These are phyloP conservation scores for Cyberlindnera bimundalis DNA, from an alignment of 805 yeast genomes.

Conservation along the genomic window DNA sequence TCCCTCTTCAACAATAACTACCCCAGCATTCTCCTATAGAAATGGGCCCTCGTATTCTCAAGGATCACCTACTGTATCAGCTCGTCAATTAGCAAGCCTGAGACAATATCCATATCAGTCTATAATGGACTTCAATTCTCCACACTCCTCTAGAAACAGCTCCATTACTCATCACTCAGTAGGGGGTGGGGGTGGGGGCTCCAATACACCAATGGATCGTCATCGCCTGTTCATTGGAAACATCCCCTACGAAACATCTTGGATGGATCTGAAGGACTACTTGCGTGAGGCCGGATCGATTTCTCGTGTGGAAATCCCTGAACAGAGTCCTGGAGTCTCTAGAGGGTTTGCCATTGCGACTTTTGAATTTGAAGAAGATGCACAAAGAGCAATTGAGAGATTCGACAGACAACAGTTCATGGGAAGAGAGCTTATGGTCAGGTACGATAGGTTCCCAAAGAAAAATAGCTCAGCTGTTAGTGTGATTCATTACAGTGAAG, in stretches of 20 bases:
- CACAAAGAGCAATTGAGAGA: conserved; percentile 43
- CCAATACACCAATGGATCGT: conserved; percentile 29
- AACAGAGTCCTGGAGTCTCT: conserved; percentile 34
- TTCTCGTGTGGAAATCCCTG: conserved; percentile 36
- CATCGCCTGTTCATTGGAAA: conserved; percentile 52
- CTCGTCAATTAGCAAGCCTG: conserved; percentile 16
- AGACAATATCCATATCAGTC: conserved; percentile 26
- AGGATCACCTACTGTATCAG: conserved; percentile 18
- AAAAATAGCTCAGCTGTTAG: conserved; percentile 2
- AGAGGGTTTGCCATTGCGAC: conserved; percentile 68
- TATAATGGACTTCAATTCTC: conserved; percentile 19
- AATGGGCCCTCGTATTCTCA: conserved; percentile 1
- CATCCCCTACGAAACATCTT: conserved; percentile 45
- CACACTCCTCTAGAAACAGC: neutral
- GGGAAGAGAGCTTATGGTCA: conserved; percentile 57
- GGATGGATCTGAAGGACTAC: conserved; percentile 38
- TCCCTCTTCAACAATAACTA: neutral
- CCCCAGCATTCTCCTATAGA: conserved; percentile 3
- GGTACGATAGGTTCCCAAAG: conserved; percentile 53
- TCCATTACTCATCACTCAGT: neutral
- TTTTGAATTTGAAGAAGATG: conserved; percentile 43
- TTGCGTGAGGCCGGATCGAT: conserved; percentile 26
- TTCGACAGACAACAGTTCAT: conserved; percentile 54
- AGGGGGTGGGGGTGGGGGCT: too few relatives aligned
- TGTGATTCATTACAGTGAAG: neutral